Evolutionary conservation across 345 rosid genomes (phyloP), one percentile per base, ranked within the genome.

Genomic region (Geranium brycei): DNA sequence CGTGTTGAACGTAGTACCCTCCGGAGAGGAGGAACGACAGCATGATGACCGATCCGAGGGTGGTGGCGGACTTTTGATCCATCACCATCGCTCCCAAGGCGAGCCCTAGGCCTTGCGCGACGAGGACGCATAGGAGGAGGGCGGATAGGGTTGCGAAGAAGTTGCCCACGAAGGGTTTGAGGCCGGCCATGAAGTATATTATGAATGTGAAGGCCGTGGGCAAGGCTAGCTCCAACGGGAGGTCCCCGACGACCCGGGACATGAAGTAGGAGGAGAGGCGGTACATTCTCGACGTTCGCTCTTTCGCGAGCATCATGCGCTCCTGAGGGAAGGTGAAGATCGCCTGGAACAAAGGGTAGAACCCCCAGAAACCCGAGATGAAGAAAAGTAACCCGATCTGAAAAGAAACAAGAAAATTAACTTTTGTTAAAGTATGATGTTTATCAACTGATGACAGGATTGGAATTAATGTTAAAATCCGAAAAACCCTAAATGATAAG

Each of bases 311-410:
- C 99, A 93, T 87, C 31, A 62, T 56, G 0, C 99, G 73, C 64
- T 93, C 96, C 61, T 77, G 78, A 1, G 99, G 99, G 72, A 90
- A 88, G 4, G 91, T 85, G 72, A 82, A 90, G 62, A 93, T 83
- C 40, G 95, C 89, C 61, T 88, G 83, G 65, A 81, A 78, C 28
- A 93, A 67, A 19, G 99, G 90, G 76, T 76, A 83, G 76, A 86
- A 78, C 1, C 78, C 84, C 88, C 91, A 87, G 16, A 88, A 88
- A 28, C 81, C 78, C 12, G 83, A 69, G 31, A 64, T 63, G 70
- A 90, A 93, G 87, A 86, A 90, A 57, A 90, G 76, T 0, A 88
- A 71, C 32, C 95, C 91, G 23, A 88, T 79, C 91, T 93, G 85
- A 76, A 77, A 0, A 16, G 10, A 6, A 59, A 31, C 31, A 56